phyloP scores from a whole-genome alignment of 129 eudicot species.

The Centella asiatica region DNA sequence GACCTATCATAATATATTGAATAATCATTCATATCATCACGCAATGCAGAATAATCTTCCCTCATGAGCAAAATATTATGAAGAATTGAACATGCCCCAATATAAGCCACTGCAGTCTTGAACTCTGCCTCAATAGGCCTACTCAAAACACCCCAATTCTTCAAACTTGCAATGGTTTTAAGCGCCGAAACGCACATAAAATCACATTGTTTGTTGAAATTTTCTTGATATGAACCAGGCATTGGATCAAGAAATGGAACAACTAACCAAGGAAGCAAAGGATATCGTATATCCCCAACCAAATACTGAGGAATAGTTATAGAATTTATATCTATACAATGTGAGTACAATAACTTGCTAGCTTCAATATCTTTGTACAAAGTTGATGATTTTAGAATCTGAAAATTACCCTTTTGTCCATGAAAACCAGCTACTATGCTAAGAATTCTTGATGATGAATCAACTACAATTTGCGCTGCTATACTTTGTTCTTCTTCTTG shows the following conservation, averaged over 20 bases:
- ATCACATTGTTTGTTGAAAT: slow-evolving; percentile 31
- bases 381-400: slow-evolving; percentile 45
- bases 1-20: slow-evolving; percentile 1
- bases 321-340: slow-evolving; percentile 30
- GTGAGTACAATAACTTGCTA: slow-evolving; percentile 30
- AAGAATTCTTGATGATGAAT: slow-evolving; percentile 56
- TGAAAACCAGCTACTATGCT: slow-evolving; percentile 63
- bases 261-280: slow-evolving; percentile 65
- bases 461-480: slow-evolving; percentile 67
- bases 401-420: slow-evolving; percentile 42
- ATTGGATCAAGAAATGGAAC: slow-evolving; percentile 49
- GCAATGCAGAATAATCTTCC: slow-evolving; percentile 70
- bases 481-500: slow-evolving; percentile 20
- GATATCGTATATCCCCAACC: slow-evolving; percentile 46
- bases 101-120: slow-evolving; percentile 59
- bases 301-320: slow-evolving; percentile 64
- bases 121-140: slow-evolving; percentile 42
- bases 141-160: slow-evolving; percentile 72
- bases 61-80: slow-evolving; percentile 70
- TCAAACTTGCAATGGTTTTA: slow-evolving; percentile 67
- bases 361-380: slow-evolving; percentile 51
- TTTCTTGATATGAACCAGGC: slow-evolving; percentile 38
- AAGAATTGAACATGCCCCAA: slow-evolving; percentile 84
- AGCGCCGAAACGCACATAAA: slow-evolving; percentile 29
- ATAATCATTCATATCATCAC: slow-evolving; percentile 31